These are phyloP conservation scores for Pichia kluyveri DNA, from an alignment of 805 yeast genomes.

Conservation along the genomic window DNA sequence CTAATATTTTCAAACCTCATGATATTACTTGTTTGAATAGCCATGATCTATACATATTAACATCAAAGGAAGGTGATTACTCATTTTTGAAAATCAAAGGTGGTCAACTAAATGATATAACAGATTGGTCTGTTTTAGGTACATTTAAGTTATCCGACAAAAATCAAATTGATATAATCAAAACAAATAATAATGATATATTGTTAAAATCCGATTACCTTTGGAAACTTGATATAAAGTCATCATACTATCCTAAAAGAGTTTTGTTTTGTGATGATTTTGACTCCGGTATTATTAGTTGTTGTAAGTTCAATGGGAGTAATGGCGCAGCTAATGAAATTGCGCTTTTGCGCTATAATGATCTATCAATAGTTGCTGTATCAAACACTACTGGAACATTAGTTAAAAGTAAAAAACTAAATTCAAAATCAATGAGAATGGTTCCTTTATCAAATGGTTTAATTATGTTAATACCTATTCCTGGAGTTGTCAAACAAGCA, in stretches of 20 bases:
- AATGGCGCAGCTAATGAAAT: not conserved
- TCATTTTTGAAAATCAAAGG: not conserved
- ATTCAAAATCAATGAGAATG: not conserved
- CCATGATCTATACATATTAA: conserved; percentile 1
- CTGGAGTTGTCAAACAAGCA: not conserved
- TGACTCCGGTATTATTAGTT: not conserved
- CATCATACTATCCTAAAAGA: conserved; percentile 19
- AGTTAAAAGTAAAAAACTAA: not conserved
- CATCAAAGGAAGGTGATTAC: conserved; percentile 20
- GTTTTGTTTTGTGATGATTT: conserved; percentile 17
- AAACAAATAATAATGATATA: not conserved
- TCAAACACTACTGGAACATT: not conserved
- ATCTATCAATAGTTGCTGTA: not conserved
- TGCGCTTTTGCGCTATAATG: not conserved
- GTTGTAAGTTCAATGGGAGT: not conserved
- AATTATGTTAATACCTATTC: not conserved
- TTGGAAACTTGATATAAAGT: conserved; percentile 20
- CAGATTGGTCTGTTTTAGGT: not conserved
- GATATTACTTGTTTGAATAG: not conserved
- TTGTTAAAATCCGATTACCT: conserved; percentile 17
- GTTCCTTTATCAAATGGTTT: not conserved
- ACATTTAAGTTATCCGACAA: conserved; percentile 11
- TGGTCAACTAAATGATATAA: not conserved
- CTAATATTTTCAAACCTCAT: not conserved
- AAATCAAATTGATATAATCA: conserved; percentile 13